These are phyloP conservation scores for Penicillium italicum DNA, from an alignment of 2,329 filamentous ascomycete genomes.

Conservation along the genomic window DNA sequence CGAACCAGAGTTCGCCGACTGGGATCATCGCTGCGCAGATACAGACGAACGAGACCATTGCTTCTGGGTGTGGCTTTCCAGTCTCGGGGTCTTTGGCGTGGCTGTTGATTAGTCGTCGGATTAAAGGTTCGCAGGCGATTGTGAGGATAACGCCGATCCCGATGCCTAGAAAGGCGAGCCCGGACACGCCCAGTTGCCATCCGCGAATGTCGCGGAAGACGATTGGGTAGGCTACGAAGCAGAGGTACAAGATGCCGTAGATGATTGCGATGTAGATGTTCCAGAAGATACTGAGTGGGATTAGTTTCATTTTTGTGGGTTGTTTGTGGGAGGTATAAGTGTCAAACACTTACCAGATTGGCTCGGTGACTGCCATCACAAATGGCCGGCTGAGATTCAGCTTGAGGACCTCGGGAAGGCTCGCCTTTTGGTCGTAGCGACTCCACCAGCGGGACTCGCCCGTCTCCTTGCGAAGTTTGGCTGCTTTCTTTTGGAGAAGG, in stretches of 20 bases:
- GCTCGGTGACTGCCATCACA: conserved; percentile 72
- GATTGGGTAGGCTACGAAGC: conserved; percentile 86
- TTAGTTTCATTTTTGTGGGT: neutral
- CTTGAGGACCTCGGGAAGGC: conserved; percentile 65
- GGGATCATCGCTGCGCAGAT: conserved; percentile 72
- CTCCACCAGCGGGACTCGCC: conserved; percentile 72
- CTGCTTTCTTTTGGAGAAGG: conserved; percentile 65
- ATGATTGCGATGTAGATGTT: conserved; percentile 69
- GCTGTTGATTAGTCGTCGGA: conserved; percentile 71
- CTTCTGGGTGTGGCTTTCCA: conserved; percentile 70
- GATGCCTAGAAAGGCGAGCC: conserved; percentile 74
- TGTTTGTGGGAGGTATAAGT: neutral
- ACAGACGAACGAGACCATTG: conserved; percentile 75
- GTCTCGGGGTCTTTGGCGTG: conserved; percentile 73
- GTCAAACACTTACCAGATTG: conserved; percentile 63
- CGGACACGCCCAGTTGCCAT: conserved; percentile 70
- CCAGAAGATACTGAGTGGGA: conserved; percentile 63
- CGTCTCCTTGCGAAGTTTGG: conserved; percentile 61
- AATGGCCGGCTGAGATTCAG: conserved; percentile 75
- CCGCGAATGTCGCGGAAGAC: conserved; percentile 72
- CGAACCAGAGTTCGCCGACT: conserved; percentile 77
- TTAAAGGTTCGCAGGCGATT: conserved; percentile 60
- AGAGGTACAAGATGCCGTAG: conserved; percentile 83
- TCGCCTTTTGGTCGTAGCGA: conserved; percentile 69
- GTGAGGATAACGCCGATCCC: conserved; percentile 55